phyloP scores from a whole-genome alignment of 139 green algal species.

The Protoeuglena noctilucae region DNA sequence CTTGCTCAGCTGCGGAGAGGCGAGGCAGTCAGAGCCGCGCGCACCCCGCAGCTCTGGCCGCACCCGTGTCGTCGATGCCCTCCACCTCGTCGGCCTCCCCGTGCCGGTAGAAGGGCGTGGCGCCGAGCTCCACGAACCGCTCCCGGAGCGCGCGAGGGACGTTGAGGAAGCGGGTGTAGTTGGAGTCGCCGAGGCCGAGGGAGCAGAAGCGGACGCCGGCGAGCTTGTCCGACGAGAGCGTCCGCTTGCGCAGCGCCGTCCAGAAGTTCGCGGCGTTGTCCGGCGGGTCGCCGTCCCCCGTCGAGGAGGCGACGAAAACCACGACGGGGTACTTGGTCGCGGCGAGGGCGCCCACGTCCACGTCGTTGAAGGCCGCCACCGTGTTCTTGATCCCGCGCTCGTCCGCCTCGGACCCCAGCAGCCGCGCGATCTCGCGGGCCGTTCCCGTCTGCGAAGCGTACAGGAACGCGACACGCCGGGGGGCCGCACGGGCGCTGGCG shows the following conservation, averaged over 20 bases:
- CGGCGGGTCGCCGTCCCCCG: conserved; percentile 82
- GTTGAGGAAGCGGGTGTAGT: conserved; percentile 89
- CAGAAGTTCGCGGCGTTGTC: conserved; percentile 74
- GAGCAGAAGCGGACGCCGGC: conserved; percentile 60
- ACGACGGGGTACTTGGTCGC: conserved; percentile 19
- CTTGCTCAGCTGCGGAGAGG: no score
- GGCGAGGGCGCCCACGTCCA: conserved; percentile 39
- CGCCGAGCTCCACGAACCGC: conserved; percentile 59
- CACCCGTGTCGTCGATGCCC: conserved; percentile 52
- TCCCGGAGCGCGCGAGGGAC: conserved; percentile 36
- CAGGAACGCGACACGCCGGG: conserved; percentile 28
- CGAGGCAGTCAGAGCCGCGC: no score
- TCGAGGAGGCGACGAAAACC: conserved; percentile 43
- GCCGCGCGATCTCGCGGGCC: conserved; percentile 70
- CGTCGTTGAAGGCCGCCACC: conserved; percentile 52
- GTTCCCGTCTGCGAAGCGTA: conserved; percentile 89
- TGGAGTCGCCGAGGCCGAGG: conserved; percentile 86
- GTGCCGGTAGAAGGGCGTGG: conserved; percentile 42
- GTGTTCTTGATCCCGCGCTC: conserved; percentile 26
- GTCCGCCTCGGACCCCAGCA: conserved; percentile 54
- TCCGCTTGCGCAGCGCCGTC: conserved; percentile 5
- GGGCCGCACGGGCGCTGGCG: background rate
- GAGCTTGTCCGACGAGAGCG: conserved; percentile 14
- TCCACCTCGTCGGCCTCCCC: conserved; percentile 88
- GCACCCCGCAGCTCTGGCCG: no score